Conservation (phyloP, 1,139 yeast genomes). For the Suhomyces bokatorum region DNA sequence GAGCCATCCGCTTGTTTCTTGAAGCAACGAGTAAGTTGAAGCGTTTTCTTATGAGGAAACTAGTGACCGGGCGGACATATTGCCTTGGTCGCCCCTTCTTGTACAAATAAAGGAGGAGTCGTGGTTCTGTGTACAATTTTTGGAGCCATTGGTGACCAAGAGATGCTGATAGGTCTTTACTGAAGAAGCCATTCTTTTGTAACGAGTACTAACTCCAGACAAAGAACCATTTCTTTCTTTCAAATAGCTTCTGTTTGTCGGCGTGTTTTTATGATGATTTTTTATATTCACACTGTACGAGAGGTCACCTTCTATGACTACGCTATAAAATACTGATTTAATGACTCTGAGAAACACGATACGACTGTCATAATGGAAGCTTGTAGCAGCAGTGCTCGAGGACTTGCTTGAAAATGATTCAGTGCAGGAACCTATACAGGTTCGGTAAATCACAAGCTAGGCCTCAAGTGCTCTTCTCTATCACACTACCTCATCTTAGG, state of each 20-base stretch:
- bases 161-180: conserved; percentile 69
- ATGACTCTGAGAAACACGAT: conserved; percentile 59
- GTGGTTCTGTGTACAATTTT: conserved; percentile 68
- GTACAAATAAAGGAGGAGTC: conserved; percentile 57
- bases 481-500: too few relatives aligned
- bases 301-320: conserved; percentile 53
- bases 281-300: conserved; percentile 67
- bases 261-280: conserved; percentile 47
- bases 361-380: neutral
- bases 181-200: conserved; percentile 20
- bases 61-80: conserved; percentile 84
- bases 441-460: too few relatives aligned
- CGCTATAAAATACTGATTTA: conserved; percentile 67
- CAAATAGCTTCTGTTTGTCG: conserved; percentile 17
- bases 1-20: conserved; percentile 41
- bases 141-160: conserved; percentile 51
- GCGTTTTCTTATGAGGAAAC: conserved; percentile 49
- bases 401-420: too few relatives aligned
- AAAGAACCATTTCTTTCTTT: conserved; percentile 12
- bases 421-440: too few relatives aligned
- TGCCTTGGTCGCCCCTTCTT: conserved; percentile 48
- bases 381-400: neutral
- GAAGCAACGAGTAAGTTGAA: conserved; percentile 3
- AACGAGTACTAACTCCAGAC: conserved; percentile 12
- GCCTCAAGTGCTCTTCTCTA: too few relatives aligned